Conservation (phyloP, 371 early-diverging fungal genomes). For the Mortierella sp. region DNA sequence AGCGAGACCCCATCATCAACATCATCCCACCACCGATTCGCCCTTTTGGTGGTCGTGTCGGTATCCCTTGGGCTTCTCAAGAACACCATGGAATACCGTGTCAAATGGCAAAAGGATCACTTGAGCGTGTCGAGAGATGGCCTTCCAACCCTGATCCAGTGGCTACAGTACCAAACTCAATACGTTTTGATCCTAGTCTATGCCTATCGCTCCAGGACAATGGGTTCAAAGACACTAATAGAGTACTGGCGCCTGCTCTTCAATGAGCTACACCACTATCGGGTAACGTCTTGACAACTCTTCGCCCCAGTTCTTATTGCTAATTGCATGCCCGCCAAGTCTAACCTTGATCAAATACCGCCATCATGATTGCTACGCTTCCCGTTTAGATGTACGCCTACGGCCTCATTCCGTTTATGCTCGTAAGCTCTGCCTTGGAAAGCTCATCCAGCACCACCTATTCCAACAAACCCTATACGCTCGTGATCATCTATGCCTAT, state of each 20-base stretch:
- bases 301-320: too few species aligned
- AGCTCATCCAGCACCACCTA: too few species aligned
- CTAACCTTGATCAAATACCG: too few species aligned
- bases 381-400: too few species aligned
- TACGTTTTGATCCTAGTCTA: background rate
- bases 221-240: background rate
- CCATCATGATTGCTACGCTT: too few species aligned
- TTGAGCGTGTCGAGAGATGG: background rate
- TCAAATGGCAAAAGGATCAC: too few species aligned
- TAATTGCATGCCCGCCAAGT: too few species aligned
- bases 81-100: background rate
- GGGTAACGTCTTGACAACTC: too few species aligned
- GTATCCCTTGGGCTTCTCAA: background rate
- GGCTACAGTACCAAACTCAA: constrained; percentile 4
- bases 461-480: background rate
- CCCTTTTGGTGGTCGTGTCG: background rate
- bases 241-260: background rate
- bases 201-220: background rate
- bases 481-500: background rate
- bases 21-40: background rate
- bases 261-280: background rate
- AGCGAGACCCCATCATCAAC: constrained; percentile 1
- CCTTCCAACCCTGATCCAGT: background rate
- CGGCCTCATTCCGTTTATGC: too few species aligned
- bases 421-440: too few species aligned